These are phyloP conservation scores for Rosa rugosa DNA, from an alignment of 306 rosid genomes.

Conservation along the genomic window DNA sequence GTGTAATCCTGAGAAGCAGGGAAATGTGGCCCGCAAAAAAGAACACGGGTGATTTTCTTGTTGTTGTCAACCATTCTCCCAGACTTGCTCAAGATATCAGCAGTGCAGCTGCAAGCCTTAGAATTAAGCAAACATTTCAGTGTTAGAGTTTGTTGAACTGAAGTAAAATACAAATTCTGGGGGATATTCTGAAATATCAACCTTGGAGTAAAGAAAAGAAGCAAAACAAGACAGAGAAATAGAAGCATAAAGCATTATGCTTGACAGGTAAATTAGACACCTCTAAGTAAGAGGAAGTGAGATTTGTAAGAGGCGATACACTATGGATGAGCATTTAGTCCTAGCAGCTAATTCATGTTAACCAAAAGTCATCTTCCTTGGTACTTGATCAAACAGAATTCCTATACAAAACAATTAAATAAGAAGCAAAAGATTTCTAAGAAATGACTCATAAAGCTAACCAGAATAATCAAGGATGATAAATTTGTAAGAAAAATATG, in stretches of 20 bases:
- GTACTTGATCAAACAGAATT: background rate
- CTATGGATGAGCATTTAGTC: background rate
- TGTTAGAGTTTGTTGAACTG: background rate
- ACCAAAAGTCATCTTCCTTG: background rate
- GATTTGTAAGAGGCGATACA: background rate
- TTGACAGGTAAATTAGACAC: background rate
- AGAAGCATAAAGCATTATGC: background rate
- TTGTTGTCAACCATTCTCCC: conserved; percentile 26
- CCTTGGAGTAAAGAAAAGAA: background rate
- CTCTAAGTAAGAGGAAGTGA: background rate
- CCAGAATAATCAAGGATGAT: background rate
- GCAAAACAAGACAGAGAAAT: background rate
- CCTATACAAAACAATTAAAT: background rate
- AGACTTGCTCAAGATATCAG: background rate
- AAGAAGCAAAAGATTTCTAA: background rate
- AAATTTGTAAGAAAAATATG: background rate
- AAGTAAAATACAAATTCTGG: background rate
- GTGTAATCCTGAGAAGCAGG: conserved; percentile 68
- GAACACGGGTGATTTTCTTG: conserved; percentile 48
- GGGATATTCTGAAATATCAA: background rate
- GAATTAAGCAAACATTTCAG: background rate
- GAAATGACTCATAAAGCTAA: background rate
- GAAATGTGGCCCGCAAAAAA: conserved; percentile 72
- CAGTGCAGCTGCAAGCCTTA: background rate
- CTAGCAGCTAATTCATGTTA: background rate